Percentiles rank a stretch among this genome's conserved stretches.
These are phyloP conservation scores for Erysimum pusillum DNA, from an alignment of 441 rosid genomes.

Conservation along the genomic window DNA sequence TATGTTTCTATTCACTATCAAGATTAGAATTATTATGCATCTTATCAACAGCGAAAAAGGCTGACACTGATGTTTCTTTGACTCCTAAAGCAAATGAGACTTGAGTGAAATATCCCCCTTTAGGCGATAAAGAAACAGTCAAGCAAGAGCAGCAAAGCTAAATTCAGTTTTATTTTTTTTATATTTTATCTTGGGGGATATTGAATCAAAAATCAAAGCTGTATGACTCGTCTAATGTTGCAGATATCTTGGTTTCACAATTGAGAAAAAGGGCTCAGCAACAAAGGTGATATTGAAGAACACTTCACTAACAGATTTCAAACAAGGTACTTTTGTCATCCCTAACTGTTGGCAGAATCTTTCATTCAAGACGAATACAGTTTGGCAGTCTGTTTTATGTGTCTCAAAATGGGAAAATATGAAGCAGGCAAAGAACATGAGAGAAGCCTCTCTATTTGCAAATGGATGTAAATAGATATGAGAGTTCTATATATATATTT, in stretches of 20 bases:
- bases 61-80: no score
- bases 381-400: neutral
- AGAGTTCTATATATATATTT: constrained; percentile 35
- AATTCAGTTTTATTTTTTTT: no score
- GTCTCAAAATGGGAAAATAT: neutral
- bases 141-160: neutral
- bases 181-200: neutral
- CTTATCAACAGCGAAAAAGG: constrained; percentile 1
- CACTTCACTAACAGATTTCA: neutral
- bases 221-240: neutral
- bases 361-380: neutral
- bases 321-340: neutral
- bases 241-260: neutral
- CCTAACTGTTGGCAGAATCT: neutral
- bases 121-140: neutral
- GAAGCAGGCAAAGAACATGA: constrained; percentile 1
- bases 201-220: neutral
- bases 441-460: constrained; percentile 5
- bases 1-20: neutral
- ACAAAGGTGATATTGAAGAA: neutral
- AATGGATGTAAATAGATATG: constrained; percentile 20
- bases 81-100: constrained; percentile 8
- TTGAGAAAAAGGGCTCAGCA: neutral
- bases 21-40: neutral
- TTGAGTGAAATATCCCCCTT: no score